These are phyloP conservation scores for Lecanicillium sp. DNA, from an alignment of 2,329 filamentous ascomycete species.

Conservation along the genomic window DNA sequence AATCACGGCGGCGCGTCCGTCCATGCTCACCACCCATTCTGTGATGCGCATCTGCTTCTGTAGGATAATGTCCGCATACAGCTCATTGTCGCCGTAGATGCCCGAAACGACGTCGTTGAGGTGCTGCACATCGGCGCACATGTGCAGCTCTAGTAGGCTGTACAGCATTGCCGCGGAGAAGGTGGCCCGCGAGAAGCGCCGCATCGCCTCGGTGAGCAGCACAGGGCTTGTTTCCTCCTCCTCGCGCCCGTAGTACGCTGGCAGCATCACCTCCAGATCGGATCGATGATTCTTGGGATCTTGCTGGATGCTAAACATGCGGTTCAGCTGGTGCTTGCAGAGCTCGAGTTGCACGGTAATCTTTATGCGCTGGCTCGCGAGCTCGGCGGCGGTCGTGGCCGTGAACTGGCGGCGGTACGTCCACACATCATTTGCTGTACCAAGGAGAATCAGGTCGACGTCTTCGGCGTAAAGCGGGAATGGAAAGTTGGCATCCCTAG, in stretches of 20 bases:
- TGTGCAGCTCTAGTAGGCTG: conserved; percentile 5
- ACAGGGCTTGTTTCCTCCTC: conserved; percentile 8
- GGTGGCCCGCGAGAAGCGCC: conserved; percentile 7
- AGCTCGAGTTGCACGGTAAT: conserved; percentile 23
- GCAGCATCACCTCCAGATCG: conserved; percentile 1
- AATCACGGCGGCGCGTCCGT: conserved; percentile 6
- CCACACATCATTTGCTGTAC: conserved; percentile 27
- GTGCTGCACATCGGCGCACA: conserved; percentile 10
- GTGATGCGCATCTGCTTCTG: conserved; percentile 4
- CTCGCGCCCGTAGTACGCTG: conserved; percentile 9
- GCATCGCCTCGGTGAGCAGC: conserved; percentile 9
- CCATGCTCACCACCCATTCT: conserved; percentile 5
- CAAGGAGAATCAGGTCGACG: conserved; percentile 28
- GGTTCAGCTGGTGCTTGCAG: conserved; percentile 22
- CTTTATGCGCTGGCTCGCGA: conserved; percentile 12
- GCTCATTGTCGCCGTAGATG: conserved; percentile 7
- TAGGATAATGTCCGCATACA: conserved; percentile 7
- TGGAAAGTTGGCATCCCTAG: conserved; percentile 22
- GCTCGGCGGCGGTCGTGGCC: conserved; percentile 12
- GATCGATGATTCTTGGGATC: conserved; percentile 2
- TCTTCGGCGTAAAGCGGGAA: conserved; percentile 28
- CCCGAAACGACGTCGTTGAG: conserved; percentile 3
- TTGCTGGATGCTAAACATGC: conserved; percentile 6
- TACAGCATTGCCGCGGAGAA: conserved; percentile 3
- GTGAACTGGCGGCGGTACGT: conserved; percentile 18